Conservation (phyloP, 495 filamentous ascomycete species). For the Penicillium egyptiacum region DNA sequence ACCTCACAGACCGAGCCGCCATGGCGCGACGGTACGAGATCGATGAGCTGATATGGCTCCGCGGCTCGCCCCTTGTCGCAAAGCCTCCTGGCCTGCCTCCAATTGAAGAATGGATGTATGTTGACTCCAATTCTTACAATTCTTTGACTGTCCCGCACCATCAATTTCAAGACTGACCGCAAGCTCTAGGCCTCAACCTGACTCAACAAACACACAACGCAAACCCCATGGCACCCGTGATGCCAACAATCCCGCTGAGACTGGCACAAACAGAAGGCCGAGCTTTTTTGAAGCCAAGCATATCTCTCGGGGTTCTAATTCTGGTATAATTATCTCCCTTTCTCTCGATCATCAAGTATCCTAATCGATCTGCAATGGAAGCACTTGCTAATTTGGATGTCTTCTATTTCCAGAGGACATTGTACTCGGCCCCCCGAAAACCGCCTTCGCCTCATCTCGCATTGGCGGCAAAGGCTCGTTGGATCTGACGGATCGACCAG, state of each 20-base stretch:
- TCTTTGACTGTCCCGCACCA: constrained; percentile 17
- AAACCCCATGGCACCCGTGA: constrained; percentile 47
- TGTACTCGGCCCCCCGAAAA: constrained; percentile 84
- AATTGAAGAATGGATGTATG: constrained; percentile 90
- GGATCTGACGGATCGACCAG: constrained; percentile 47
- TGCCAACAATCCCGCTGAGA: constrained; percentile 40
- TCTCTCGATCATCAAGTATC: not conserved
- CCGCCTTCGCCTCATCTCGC: constrained; percentile 77
- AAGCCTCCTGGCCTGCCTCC: constrained; percentile 82
- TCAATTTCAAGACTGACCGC: constrained; percentile 30
- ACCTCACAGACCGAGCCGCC: constrained; percentile 29
- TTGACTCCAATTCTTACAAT: constrained; percentile 5
- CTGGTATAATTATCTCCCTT: constrained; percentile 36
- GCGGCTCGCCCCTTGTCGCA: constrained; percentile 77
- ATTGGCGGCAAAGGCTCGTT: constrained; percentile 54
- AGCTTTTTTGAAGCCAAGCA: constrained; percentile 60
- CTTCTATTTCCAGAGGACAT: constrained; percentile 65
- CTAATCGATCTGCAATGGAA: constrained; percentile 12
- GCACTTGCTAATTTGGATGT: constrained; percentile 19
- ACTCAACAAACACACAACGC: constrained; percentile 45
- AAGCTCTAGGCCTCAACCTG: constrained; percentile 42
- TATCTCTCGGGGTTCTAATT: constrained; percentile 63
- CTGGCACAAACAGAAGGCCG: constrained; percentile 53
- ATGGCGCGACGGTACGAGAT: constrained; percentile 70
- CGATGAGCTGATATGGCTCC: constrained; percentile 75